phyloP scores from a whole-genome alignment of 2,329 filamentous ascomycete genomes.

The Pseudocercospora eumusae region DNA sequence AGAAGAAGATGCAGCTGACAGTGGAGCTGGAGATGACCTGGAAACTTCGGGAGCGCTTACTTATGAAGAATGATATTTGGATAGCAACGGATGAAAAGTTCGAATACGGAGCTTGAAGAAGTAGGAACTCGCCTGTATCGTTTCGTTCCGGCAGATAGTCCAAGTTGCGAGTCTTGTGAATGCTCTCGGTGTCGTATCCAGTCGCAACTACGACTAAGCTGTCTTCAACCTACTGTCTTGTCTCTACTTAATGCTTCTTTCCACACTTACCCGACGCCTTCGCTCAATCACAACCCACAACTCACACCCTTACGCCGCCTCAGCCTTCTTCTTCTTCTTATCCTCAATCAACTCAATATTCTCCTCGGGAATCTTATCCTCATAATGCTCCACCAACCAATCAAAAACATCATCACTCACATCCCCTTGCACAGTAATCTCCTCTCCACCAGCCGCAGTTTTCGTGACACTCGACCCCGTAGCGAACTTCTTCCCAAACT shows the following conservation, averaged over 20 bases:
- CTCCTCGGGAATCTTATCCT: slow-evolving; percentile 79
- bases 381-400: slow-evolving; percentile 85
- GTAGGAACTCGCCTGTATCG: no score
- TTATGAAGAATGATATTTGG: no score
- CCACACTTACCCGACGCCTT: neutral
- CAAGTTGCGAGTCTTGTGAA: neutral
- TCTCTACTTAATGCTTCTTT: neutral
- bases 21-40: no score
- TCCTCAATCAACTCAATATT: slow-evolving; percentile 95
- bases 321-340: slow-evolving; percentile 77
- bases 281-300: neutral
- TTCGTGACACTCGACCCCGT: slow-evolving; percentile 93
- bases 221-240: neutral
- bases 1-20: no score
- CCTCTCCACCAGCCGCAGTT: slow-evolving; percentile 72
- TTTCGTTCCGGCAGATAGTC: neutral
- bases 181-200: neutral
- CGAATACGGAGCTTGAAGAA: no score
- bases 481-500: slow-evolving; percentile 97
- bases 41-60: no score
- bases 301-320: neutral
- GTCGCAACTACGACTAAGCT: neutral
- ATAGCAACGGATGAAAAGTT: no score
- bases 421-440: slow-evolving; percentile 97
- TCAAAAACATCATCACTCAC: slow-evolving; percentile 93